These are phyloP conservation scores for Diophrys sp. DNA, from an alignment of 73 alveolate genomes.

Conservation along the genomic window DNA sequence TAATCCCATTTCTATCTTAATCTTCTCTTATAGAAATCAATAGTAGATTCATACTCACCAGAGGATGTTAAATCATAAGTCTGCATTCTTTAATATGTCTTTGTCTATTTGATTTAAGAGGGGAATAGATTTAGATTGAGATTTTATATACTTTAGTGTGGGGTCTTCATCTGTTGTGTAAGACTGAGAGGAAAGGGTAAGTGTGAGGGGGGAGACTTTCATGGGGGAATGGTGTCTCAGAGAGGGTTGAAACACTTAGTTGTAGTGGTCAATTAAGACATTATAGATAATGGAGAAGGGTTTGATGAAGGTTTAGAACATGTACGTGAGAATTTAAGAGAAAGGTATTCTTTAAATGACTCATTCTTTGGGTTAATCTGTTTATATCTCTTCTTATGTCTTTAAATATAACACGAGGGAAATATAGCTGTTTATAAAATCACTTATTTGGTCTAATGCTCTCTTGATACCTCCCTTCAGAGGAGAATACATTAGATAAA, in stretches of 20 bases:
- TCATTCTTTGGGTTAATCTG: neutral
- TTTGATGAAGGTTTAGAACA: too few species aligned
- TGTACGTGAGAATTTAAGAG: neutral
- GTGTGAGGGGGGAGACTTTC: too few species aligned
- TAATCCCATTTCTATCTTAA: slow-evolving; percentile 13
- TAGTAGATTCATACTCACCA: slow-evolving; percentile 41
- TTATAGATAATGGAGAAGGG: too few species aligned
- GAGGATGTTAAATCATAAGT: slow-evolving; percentile 46
- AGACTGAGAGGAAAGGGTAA: neutral
- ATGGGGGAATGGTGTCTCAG: too few species aligned
- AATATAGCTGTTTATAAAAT: too few species aligned
- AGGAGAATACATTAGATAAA: neutral
- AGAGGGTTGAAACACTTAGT: too few species aligned
- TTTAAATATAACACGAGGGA: neutral
- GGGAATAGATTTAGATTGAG: neutral
- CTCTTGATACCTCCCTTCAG: neutral
- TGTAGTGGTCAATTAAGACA: too few species aligned
- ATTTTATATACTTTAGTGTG: neutral
- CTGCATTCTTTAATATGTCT: slow-evolving; percentile 25
- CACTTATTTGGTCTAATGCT: neutral
- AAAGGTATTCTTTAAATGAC: neutral
- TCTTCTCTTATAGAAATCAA: slow-evolving; percentile 47
- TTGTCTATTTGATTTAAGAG: neutral
- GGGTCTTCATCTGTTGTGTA: neutral
- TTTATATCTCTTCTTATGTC: neutral